A percentile compares a stretch with the other conserved stretches of the same genome.
Conservation (phyloP, 176 grass and related monocot genomes). For the Rhipidocladum racemiflorum region DNA sequence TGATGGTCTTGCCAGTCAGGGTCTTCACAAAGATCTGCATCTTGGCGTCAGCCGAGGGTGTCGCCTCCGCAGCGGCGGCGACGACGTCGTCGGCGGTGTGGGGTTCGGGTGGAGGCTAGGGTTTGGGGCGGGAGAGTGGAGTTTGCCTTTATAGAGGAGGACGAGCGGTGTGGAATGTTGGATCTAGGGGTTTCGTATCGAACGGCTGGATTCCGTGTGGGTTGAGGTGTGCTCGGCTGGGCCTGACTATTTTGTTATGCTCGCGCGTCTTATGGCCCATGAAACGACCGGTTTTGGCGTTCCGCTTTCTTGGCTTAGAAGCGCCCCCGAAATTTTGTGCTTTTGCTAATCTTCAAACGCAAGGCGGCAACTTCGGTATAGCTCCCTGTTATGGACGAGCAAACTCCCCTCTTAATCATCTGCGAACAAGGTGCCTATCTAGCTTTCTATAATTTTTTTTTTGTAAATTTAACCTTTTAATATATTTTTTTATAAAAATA, state of each 20-base stretch:
- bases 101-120: slow-evolving; percentile 22
- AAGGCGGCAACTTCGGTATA: no score
- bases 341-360: no score
- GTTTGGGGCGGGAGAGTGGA: background rate
- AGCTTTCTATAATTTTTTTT: no score
- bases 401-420: no score
- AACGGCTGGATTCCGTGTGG: background rate
- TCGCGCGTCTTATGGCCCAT: background rate
- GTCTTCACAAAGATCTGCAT: slow-evolving; percentile 92
- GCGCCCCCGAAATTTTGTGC: no score
- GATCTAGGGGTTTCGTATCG: slow-evolving; percentile 46
- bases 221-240: background rate
- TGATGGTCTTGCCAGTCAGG: slow-evolving; percentile 92
- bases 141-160: slow-evolving; percentile 3
- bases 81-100: slow-evolving; percentile 19
- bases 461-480: no score
- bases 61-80: slow-evolving; percentile 39
- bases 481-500: no score
- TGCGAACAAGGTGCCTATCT: no score
- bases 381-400: no score
- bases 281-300: background rate
- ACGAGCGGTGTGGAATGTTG: background rate
- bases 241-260: background rate
- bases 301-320: background rate
- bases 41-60: slow-evolving; percentile 14